Percentiles rank a stretch among this genome's conserved stretches.
Evolutionary conservation across 2,329 filamentous ascomycete species (phyloP).

Genomic region (Mariannaea sp.): DNA sequence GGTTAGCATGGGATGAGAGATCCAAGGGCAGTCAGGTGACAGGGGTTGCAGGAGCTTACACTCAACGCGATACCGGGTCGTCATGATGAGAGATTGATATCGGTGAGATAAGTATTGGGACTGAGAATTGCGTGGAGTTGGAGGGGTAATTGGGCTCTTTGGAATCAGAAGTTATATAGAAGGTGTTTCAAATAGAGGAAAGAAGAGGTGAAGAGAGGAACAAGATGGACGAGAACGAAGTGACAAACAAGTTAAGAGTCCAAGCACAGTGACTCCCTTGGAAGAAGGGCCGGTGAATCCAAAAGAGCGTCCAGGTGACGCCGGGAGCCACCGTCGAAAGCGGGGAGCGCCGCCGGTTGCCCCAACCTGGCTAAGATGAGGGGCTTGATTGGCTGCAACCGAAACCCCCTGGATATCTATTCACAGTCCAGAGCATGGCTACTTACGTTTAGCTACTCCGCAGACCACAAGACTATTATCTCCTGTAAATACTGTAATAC

Average conservation of each 20-base stretch:
- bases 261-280: conserved; percentile 26
- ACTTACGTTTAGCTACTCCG: no score
- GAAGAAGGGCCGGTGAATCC: conserved; percentile 15
- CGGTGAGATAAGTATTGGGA: neutral
- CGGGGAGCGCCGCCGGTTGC: conserved; percentile 36
- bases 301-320: conserved; percentile 21
- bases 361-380: conserved; percentile 24
- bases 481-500: no score
- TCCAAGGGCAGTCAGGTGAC: conserved; percentile 9
- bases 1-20: conserved; percentile 27
- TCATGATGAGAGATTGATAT: conserved; percentile 50
- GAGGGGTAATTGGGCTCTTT: neutral
- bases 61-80: conserved; percentile 71
- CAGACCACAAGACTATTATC: no score
- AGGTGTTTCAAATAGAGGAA: neutral
- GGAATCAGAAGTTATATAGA: neutral
- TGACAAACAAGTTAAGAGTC: conserved; percentile 18
- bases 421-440: no score
- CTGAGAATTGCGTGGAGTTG: neutral
- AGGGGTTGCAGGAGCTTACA: conserved; percentile 56
- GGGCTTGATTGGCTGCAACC: conserved; percentile 27
- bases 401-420: no score
- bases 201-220: no score
- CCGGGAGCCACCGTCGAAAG: conserved; percentile 33
- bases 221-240: no score